Base-by-base conservation (phyloP, 139 green algal species). In the Diplosphaera chodatii region DNA sequence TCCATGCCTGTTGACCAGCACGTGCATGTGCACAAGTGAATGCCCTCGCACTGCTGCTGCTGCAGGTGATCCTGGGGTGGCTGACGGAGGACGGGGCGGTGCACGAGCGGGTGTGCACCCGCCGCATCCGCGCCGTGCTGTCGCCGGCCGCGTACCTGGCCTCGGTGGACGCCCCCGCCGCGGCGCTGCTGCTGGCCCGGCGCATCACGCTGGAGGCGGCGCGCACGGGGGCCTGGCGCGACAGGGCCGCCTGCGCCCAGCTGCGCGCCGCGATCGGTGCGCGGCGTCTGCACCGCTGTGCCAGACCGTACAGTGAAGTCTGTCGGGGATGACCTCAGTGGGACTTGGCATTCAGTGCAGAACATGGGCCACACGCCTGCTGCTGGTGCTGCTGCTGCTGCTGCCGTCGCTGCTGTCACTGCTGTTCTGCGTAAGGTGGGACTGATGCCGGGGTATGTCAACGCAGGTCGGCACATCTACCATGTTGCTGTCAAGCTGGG, bases 181-280 rank as follows among this genome's bases (percentile, higher is more conserved):
- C 81, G 30, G 83, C 74, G 3, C 59, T 81, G 67, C 74, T 88
- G 34, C 74, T 81, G 21, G 83, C 71, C 48, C 88, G 88, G 77
- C 55, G 64, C 1, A 69, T 74, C 29, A 37, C 86, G 32, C 66
- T 76, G 56, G 64, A 78, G 56, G 78, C 78, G 16, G 31, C 64
- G 30, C 68, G 34, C 3, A 65, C 32, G 3, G 69, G 59, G 21
- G 65, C 72, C 16, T 66, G 10, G 5, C 30, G 31, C 31, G 32
- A 65, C 59, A 32, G 59, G 3, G 59, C 59, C 3, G 59, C 59
- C 15, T 25, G 25, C 10, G 5, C 59, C 5, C 59, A 33, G 59
- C 59, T 33, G 25, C 25, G 59, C 25, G 4, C 8, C 16, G n/a
- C 59, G 25, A 65, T 65, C 32, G 59, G 59, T 65, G 27, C 13